These are phyloP conservation scores for Dioscorea alata DNA, from an alignment of 106 monocot species.

Conservation along the genomic window DNA sequence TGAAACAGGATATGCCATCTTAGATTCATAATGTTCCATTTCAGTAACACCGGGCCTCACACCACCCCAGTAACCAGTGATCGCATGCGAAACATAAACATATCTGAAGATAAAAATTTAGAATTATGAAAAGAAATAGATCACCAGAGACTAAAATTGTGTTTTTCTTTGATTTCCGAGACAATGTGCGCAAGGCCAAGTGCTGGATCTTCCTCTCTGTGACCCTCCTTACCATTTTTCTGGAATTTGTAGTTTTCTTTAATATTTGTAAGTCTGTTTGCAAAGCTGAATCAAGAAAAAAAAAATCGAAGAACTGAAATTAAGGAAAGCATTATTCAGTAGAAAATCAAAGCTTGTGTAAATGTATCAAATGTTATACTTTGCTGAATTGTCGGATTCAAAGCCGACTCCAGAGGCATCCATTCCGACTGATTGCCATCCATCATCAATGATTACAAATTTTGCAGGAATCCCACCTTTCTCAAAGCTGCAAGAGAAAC, in stretches of 20 bases:
- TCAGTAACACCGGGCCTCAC: constrained; percentile 40
- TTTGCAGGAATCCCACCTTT: constrained; percentile 50
- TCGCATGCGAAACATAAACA: constrained; percentile 75
- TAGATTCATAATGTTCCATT: constrained; percentile 64
- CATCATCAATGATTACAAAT: constrained; percentile 72
- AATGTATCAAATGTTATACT: constrained; percentile 14
- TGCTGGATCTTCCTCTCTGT: constrained; percentile 43
- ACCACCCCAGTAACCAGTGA: constrained; percentile 83
- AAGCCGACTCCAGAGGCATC: constrained; percentile 35
- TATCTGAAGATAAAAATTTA: constrained; percentile 20
- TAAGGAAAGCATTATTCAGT: neutral
- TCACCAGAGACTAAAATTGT: constrained; percentile 2
- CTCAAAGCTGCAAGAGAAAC: constrained; percentile 32
- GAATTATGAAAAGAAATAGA: no score
- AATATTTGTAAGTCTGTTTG: constrained; percentile 55
- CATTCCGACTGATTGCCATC: constrained; percentile 70
- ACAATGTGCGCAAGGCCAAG: constrained; percentile 46
- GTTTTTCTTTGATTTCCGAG: constrained; percentile 50
- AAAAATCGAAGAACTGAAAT: neutral
- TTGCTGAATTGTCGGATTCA: constrained; percentile 49
- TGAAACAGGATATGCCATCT: constrained; percentile 46
- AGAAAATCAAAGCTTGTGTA: neutral
- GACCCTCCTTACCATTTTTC: constrained; percentile 37
- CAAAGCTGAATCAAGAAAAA: constrained; percentile 38
- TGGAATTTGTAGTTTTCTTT: constrained; percentile 83